These are phyloP conservation scores for Bidens hawaiensis DNA, from an alignment of 140 eudicot species.

Conservation along the genomic window DNA sequence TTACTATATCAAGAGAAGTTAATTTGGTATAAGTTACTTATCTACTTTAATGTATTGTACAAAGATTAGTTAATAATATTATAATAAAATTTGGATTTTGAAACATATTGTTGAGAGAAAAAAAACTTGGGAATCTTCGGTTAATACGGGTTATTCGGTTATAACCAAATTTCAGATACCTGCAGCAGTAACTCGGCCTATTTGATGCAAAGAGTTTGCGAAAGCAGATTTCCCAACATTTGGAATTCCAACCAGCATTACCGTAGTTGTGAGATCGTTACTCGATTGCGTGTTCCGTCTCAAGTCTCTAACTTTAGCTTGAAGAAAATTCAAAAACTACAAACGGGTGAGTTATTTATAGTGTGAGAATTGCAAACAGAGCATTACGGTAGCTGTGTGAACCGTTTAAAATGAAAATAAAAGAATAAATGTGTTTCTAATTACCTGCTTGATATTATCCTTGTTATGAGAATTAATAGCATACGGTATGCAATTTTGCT, in stretches of 20 bases:
- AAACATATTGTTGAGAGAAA: no score
- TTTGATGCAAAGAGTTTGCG: conserved; percentile 79
- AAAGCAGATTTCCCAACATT: conserved; percentile 89
- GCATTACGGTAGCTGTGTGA: background rate
- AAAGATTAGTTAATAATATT: no score
- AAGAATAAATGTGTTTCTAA: background rate
- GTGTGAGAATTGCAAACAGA: conserved; percentile 3
- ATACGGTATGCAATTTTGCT: conserved; percentile 31
- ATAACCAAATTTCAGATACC: conserved; percentile 53
- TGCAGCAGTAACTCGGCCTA: conserved; percentile 76
- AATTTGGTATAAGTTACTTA: no score
- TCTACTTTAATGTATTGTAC: no score
- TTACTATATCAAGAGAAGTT: no score
- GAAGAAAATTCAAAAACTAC: conserved; percentile 70
- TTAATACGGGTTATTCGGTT: no score
- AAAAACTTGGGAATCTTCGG: no score
- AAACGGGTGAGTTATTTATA: background rate
- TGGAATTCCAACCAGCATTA: conserved; percentile 83
- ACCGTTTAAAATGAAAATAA: no score
- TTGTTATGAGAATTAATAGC: conserved; percentile 78
- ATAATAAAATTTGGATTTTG: no score
- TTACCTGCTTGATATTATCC: conserved; percentile 69
- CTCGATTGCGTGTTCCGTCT: conserved; percentile 32
- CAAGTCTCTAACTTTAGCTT: conserved; percentile 64
- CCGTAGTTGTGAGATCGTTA: conserved; percentile 40